Evolutionary conservation across 2,329 filamentous ascomycete genomes (phyloP).

Genomic region (Corynespora cassiicola): DNA sequence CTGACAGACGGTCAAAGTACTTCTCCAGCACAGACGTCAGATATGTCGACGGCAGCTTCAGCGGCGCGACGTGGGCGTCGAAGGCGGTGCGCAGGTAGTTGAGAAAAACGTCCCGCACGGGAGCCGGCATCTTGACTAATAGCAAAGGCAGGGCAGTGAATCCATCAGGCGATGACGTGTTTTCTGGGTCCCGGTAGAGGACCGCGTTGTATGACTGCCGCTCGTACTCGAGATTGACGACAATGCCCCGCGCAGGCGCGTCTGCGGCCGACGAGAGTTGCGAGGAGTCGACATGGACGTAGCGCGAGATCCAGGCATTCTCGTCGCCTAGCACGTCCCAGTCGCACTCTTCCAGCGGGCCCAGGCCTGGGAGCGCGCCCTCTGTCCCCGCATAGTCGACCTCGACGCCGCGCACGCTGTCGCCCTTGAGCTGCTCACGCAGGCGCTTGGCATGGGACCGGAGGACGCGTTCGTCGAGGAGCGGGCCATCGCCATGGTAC

Average conservation of each 20-base stretch:
- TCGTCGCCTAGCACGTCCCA: slow-evolving; percentile 54
- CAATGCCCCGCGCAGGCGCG: slow-evolving; percentile 50
- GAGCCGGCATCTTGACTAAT: slow-evolving; percentile 58
- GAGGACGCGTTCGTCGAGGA: slow-evolving; percentile 47
- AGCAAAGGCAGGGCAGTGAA: slow-evolving; percentile 59
- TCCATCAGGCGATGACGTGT: slow-evolving; percentile 33
- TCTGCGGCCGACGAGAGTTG: slow-evolving; percentile 22
- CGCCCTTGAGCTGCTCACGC: slow-evolving; percentile 56
- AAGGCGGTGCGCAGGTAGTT: slow-evolving; percentile 58
- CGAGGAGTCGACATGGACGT: slow-evolving; percentile 41
- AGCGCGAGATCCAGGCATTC: slow-evolving; percentile 46
- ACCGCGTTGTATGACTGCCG: slow-evolving; percentile 57
- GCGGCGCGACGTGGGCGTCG: slow-evolving; percentile 55
- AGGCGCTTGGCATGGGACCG: slow-evolving; percentile 56
- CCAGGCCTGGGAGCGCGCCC: slow-evolving; percentile 52
- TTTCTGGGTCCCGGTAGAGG: slow-evolving; percentile 50
- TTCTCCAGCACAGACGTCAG: slow-evolving; percentile 53
- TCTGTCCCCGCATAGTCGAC: slow-evolving; percentile 46
- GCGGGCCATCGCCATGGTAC: slow-evolving; percentile 50
- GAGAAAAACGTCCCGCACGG: slow-evolving; percentile 56
- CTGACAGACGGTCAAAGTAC: slow-evolving; percentile 67
- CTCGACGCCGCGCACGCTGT: slow-evolving; percentile 55
- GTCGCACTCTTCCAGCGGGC: slow-evolving; percentile 54
- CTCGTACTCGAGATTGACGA: slow-evolving; percentile 58
- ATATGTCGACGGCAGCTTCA: slow-evolving; percentile 53